Percentiles rank a stretch among this genome's conserved stretches.
These are phyloP conservation scores for Pythium apleroticum DNA, from an alignment of 352 stramenopile genomes.

Conservation along the genomic window DNA sequence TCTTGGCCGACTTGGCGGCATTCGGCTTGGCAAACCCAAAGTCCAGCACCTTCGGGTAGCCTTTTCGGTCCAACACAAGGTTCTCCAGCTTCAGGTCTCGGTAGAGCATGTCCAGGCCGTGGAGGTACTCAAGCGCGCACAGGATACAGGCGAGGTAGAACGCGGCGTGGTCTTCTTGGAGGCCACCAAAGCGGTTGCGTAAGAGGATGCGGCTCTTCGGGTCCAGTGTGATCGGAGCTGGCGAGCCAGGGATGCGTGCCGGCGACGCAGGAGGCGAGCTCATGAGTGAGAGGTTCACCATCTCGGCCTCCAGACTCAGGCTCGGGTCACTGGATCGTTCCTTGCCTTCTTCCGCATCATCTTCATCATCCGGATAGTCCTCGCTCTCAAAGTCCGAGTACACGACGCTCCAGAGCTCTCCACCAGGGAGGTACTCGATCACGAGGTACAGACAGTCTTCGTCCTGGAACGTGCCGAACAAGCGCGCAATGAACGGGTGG, in stretches of 20 bases:
- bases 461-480: constrained; percentile 86
- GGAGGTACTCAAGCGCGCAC: constrained; percentile 73
- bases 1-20: constrained; percentile 48
- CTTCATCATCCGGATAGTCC: constrained; percentile 27
- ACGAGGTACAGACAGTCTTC: constrained; percentile 80
- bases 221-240: constrained; percentile 24
- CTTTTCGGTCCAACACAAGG: constrained; percentile 78
- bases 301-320: background rate
- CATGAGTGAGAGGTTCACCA: background rate
- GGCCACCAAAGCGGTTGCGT: constrained; percentile 41
- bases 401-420: constrained; percentile 78
- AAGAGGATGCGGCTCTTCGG: constrained; percentile 40
- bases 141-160: constrained; percentile 93
- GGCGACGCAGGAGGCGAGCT: constrained; percentile 20
- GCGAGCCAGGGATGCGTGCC: constrained; percentile 9
- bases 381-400: constrained; percentile 51
- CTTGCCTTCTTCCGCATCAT: constrained; percentile 17
- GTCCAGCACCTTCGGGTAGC: constrained; percentile 87
- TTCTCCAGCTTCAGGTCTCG: constrained; percentile 92
- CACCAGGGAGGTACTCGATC: constrained; percentile 75
- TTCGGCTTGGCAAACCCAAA: constrained; percentile 78
- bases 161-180: constrained; percentile 55
- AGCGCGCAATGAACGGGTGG: constrained; percentile 65
- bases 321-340: background rate
- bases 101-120: constrained; percentile 72